These are phyloP conservation scores for Hypomyces rosellus DNA, from an alignment of 2,329 filamentous ascomycete species.

Conservation along the genomic window DNA sequence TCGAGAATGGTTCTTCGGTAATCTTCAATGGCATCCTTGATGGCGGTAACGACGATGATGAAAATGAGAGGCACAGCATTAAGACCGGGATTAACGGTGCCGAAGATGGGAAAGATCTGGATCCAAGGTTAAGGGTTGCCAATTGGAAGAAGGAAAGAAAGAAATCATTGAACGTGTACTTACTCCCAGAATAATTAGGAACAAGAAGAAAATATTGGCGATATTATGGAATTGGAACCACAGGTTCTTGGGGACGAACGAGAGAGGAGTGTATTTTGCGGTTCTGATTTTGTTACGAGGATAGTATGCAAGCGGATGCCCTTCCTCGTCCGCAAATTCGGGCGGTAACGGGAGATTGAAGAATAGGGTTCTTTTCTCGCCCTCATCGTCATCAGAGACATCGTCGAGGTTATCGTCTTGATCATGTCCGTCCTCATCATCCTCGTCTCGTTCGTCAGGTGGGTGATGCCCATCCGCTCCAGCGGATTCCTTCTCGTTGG, in stretches of 20 bases:
- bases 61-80: constrained; percentile 89
- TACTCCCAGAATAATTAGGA: constrained; percentile 90
- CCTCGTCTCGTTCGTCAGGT: constrained; percentile 23
- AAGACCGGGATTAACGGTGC: constrained; percentile 80
- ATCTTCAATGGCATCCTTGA: constrained; percentile 95
- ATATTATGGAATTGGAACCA: constrained; percentile 99
- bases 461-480: constrained; percentile 26
- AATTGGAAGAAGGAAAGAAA: neutral
- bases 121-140: constrained; percentile 15
- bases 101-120: constrained; percentile 95
- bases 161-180: constrained; percentile 30
- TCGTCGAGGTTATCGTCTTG: constrained; percentile 24
- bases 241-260: constrained; percentile 92
- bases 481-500: constrained; percentile 62
- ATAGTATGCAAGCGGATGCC: constrained; percentile 62
- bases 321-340: constrained; percentile 72
- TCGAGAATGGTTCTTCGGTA: constrained; percentile 87
- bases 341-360: constrained; percentile 80
- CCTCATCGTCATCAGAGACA: constrained; percentile 33
- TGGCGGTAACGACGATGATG: constrained; percentile 78
- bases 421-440: constrained; percentile 20
- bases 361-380: constrained; percentile 57
- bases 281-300: constrained; percentile 95
- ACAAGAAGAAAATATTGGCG: constrained; percentile 97
- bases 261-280: constrained; percentile 92